These are phyloP conservation scores for Oryza rufipogon DNA, from an alignment of 176 grass and related monocot species.

Conservation along the genomic window DNA sequence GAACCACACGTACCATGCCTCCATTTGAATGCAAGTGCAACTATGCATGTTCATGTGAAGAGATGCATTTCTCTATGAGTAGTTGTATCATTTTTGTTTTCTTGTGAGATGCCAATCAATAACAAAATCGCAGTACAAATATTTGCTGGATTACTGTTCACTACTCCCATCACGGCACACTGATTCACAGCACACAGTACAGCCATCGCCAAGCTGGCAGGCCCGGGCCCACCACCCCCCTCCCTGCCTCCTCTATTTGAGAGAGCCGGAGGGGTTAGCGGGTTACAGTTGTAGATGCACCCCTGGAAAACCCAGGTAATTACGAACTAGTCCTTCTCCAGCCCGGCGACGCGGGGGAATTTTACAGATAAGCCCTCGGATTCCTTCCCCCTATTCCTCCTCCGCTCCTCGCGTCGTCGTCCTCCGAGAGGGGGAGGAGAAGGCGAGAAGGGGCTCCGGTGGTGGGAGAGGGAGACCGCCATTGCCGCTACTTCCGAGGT, in stretches of 20 bases:
- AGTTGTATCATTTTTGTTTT: no score
- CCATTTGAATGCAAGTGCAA: no score
- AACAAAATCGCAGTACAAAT: no score
- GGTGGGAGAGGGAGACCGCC: constrained; percentile 10
- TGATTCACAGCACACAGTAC: constrained; percentile 30
- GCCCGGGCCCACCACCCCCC: neutral
- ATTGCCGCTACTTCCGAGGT: constrained; percentile 26
- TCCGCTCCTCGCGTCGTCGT: neutral
- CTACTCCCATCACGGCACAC: neutral
- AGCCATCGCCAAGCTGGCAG: constrained; percentile 45
- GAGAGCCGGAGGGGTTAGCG: constrained; percentile 51
- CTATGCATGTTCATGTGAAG: no score
- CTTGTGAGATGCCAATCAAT: no score
- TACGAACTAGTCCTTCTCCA: neutral
- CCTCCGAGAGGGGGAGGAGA: neutral
- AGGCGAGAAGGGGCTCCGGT: neutral
- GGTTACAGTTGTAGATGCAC: constrained; percentile 15
- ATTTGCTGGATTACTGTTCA: neutral
- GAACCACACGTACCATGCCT: no score
- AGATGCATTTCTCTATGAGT: no score
- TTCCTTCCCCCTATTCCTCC: neutral
- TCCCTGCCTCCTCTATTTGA: constrained; percentile 13
- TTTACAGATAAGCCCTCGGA: neutral
- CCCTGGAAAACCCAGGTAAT: neutral
- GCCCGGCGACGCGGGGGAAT: neutral